Evolutionary conservation across 108 stramenopile species (phyloP).

Genomic region (Cafeteria roenbergensis): DNA sequence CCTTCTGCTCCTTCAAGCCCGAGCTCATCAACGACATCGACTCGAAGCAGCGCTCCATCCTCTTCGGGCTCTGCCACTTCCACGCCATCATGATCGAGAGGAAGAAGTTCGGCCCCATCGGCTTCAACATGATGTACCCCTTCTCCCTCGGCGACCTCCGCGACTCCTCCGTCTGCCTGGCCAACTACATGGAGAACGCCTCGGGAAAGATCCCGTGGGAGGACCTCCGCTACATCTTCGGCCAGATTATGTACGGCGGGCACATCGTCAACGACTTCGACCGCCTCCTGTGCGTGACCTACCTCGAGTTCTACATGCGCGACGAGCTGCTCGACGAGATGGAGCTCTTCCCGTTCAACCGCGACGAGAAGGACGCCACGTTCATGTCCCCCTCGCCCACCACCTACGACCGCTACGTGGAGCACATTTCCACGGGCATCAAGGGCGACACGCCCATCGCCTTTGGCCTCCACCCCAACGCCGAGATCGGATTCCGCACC

Average conservation of each 20-base stretch:
- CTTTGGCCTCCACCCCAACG: conserved; percentile 79
- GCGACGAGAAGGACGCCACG: conserved; percentile 64
- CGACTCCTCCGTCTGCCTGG: conserved; percentile 63
- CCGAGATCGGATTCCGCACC: conserved; percentile 78
- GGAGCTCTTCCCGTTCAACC: conserved; percentile 70
- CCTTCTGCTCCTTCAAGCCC: conserved; percentile 64
- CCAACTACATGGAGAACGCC: conserved; percentile 77
- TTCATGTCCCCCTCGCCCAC: conserved; percentile 68
- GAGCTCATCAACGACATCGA: conserved; percentile 71
- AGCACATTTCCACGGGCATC: conserved; percentile 65
- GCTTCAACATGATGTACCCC: conserved; percentile 85
- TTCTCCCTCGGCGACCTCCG: conserved; percentile 73
- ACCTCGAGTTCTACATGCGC: conserved; percentile 75
- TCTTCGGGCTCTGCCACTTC: conserved; percentile 78
- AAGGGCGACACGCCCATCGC: conserved; percentile 68
- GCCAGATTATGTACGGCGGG: conserved; percentile 83
- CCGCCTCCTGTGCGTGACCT: conserved; percentile 66
- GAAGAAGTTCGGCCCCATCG: conserved; percentile 78
- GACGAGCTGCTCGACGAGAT: conserved; percentile 77
- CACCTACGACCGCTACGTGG: conserved; percentile 71
- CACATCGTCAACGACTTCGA: conserved; percentile 87
- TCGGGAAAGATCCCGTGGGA: conserved; percentile 79
- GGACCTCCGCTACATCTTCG: conserved; percentile 75
- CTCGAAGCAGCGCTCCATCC: conserved; percentile 64
- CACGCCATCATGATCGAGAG: conserved; percentile 79